Percentiles rank a stretch among this genome's conserved stretches.
Evolutionary conservation across 2,329 filamentous ascomycete genomes (phyloP).

Genomic region (Sarocladiaceae sp.): DNA sequence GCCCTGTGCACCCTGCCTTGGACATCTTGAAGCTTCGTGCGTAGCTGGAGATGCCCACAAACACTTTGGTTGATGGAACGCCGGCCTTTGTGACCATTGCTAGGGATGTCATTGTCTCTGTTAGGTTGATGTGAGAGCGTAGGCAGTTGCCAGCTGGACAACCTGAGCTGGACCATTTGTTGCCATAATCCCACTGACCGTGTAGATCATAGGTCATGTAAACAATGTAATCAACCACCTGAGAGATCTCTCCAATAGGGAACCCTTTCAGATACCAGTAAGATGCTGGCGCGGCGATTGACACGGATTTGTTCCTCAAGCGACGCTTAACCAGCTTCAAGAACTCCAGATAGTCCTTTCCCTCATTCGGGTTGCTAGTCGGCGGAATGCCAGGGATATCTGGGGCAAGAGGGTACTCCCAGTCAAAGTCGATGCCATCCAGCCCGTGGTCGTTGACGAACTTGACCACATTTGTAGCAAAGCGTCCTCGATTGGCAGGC

Average conservation of each 20-base stretch:
- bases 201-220: constrained; percentile 29
- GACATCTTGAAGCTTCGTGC: too few relatives aligned
- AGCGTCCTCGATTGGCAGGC: constrained; percentile 28
- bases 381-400: constrained; percentile 22
- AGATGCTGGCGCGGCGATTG: constrained; percentile 30
- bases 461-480: constrained; percentile 29
- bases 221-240: constrained; percentile 24
- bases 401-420: constrained; percentile 35
- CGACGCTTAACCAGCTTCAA: constrained; percentile 22
- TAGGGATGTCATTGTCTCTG: constrained; percentile 26
- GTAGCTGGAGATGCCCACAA: constrained; percentile 25
- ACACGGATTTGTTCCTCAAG: constrained; percentile 24
- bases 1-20: too few relatives aligned
- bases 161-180: constrained; percentile 17
- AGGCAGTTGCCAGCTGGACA: constrained; percentile 28
- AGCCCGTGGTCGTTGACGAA: constrained; percentile 33
- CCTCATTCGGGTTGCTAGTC: constrained; percentile 16
- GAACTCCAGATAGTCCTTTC: constrained; percentile 27
- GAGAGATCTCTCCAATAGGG: constrained; percentile 24
- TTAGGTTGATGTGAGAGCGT: constrained; percentile 28
- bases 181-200: constrained; percentile 25
- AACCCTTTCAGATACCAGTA: constrained; percentile 33
- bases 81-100: constrained; percentile 30
- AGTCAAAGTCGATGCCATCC: constrained; percentile 40
- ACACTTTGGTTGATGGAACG: constrained; percentile 20